These are phyloP conservation scores for Malus hybrid DNA, from an alignment of 331 rosid genomes.

Conservation along the genomic window DNA sequence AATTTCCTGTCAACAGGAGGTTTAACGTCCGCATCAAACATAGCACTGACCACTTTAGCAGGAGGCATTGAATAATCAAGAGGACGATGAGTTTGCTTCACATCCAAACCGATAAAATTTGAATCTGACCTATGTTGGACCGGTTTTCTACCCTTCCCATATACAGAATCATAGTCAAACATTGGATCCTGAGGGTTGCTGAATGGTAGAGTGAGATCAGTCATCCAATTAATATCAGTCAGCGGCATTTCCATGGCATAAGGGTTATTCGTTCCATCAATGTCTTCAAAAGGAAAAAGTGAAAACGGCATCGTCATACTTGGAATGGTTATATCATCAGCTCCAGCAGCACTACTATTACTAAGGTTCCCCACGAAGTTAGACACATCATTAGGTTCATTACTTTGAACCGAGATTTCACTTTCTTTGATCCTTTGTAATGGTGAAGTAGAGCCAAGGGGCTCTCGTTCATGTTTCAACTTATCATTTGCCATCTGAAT, in stretches of 20 bases:
- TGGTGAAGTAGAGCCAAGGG: neutral
- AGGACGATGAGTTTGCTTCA: neutral
- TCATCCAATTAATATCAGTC: neutral
- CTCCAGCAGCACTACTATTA: constrained; percentile 10
- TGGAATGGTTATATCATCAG: constrained; percentile 8
- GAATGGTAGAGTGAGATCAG: constrained; percentile 6
- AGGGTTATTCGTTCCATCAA: neutral
- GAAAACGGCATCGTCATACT: neutral
- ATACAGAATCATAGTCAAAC: neutral
- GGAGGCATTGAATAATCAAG: constrained; percentile 1
- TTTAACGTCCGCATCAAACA: neutral
- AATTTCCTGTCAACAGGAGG: neutral
- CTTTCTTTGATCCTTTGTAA: constrained; percentile 1
- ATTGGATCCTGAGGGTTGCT: neutral
- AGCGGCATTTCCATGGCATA: neutral
- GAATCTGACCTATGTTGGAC: neutral
- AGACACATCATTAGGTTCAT: neutral
- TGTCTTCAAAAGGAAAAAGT: neutral
- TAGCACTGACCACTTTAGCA: neutral
- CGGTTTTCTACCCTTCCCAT: neutral
- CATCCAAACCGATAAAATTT: neutral
- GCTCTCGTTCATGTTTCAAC: neutral
- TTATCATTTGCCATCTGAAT: constrained; percentile 24
- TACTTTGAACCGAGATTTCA: neutral
- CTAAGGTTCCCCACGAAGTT: neutral